Evolutionary conservation across 345 rosid species (phyloP).

Genomic region (Brassica rapa): DNA sequence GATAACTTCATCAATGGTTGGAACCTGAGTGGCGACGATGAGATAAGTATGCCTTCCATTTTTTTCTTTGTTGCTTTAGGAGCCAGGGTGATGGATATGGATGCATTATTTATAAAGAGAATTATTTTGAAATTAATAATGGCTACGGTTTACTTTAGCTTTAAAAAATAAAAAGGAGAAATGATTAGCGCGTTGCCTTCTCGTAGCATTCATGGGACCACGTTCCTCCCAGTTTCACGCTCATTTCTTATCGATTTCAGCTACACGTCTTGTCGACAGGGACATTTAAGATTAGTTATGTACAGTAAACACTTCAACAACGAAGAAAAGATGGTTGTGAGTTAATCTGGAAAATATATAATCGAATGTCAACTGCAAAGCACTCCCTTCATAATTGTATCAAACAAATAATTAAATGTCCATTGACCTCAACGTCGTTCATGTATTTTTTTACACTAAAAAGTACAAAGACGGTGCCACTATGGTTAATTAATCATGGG

Average conservation of each 20-base stretch:
- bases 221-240: conserved; percentile 23
- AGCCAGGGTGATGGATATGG: conserved; percentile 2
- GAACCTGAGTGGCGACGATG: conserved; percentile 24
- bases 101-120: conserved; percentile 10
- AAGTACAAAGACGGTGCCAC: not conserved
- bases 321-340: not conserved
- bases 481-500: conserved; percentile 3
- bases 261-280: conserved; percentile 35
- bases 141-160: conserved; percentile 16
- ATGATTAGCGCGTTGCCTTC: conserved; percentile 35
- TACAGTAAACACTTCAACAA: not conserved
- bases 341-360: not conserved
- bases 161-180: conserved; percentile 1
- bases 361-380: conserved; percentile 1
- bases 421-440: conserved; percentile 22
- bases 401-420: not conserved
- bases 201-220: conserved; percentile 19
- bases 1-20: conserved; percentile 14
- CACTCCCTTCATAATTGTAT: not conserved
- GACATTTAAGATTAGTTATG: not conserved
- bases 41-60: conserved; percentile 30
- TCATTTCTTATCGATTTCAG: conserved; percentile 7
- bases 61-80: not conserved
- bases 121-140: not conserved
- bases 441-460: not conserved